Evolutionary conservation across 345 rosid species (phyloP).

Genomic region (Jatropha curcas): DNA sequence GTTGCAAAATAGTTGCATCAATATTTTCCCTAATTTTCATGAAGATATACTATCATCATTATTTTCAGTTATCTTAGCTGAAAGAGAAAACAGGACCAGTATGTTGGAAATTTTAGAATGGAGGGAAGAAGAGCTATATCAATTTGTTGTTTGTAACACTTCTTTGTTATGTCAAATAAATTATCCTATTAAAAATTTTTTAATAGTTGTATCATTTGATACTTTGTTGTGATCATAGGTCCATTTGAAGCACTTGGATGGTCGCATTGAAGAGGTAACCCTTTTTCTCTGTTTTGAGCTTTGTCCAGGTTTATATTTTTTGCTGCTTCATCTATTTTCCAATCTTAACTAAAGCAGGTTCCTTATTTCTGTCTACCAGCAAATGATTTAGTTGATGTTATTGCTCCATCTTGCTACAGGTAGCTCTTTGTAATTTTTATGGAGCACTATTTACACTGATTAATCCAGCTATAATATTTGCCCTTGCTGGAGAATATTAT

Average conservation of each 20-base stretch:
- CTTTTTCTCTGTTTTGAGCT: slow-evolving; percentile 12
- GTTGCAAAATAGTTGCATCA: neutral
- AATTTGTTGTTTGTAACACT: neutral
- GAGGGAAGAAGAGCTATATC: neutral
- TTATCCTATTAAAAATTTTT: neutral
- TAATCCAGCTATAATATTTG: neutral
- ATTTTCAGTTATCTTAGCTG: neutral
- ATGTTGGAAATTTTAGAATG: neutral
- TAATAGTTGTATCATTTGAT: slow-evolving; percentile 15
- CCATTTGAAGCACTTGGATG: slow-evolving; percentile 93
- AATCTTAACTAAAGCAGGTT: slow-evolving; percentile 72
- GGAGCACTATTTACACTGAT: neutral
- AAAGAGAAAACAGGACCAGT: neutral
- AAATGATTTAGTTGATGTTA: slow-evolving; percentile 84
- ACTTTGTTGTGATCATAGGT: slow-evolving; percentile 48
- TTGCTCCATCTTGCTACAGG: slow-evolving; percentile 98
- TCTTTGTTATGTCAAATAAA: neutral
- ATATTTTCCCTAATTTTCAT: neutral
- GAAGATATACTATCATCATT: neutral
- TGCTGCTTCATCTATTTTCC: slow-evolving; percentile 41
- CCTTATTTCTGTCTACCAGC: slow-evolving; percentile 99
- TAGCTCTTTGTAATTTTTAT: slow-evolving; percentile 26
- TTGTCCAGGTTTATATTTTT: slow-evolving; percentile 24
- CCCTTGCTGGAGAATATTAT: neutral
- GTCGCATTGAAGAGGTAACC: slow-evolving; percentile 88